phyloP scores from a whole-genome alignment of 371 early-diverging fungal species.

The Apophysomyces ossiformis region DNA sequence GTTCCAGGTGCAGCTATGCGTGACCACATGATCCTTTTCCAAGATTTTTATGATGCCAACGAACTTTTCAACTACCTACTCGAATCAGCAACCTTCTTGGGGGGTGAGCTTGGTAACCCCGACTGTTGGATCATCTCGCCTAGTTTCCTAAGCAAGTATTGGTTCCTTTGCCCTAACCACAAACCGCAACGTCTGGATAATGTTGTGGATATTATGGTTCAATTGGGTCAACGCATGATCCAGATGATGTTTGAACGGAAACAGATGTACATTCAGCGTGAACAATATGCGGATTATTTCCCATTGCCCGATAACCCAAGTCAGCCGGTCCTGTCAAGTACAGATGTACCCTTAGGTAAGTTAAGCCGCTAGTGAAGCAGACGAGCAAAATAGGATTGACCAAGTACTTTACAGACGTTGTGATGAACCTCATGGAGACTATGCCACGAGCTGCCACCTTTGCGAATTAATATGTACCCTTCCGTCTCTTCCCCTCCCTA shows the following conservation, averaged over 20 bases:
- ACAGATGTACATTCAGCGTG: conserved; percentile 42
- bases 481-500: neutral
- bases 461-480: neutral
- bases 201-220: conserved; percentile 31
- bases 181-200: conserved; percentile 39
- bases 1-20: conserved; percentile 52
- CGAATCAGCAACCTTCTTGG: conserved; percentile 41
- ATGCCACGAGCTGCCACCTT: neutral
- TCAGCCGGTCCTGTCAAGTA: neutral
- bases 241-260: conserved; percentile 31
- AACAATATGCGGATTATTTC: conserved; percentile 33
- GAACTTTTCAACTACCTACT: conserved; percentile 43
- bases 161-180: conserved; percentile 47
- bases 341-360: conserved; percentile 4
- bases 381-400: neutral
- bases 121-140: conserved; percentile 50
- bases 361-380: no score
- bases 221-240: conserved; percentile 32
- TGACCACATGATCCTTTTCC: conserved; percentile 51
- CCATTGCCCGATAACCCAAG: conserved; percentile 17
- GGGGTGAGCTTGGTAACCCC: conserved; percentile 45
- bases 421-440: conserved; percentile 1
- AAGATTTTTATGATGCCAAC: conserved; percentile 49
- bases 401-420: conserved; percentile 1
- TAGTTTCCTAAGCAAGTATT: conserved; percentile 35